Percentiles rank a stretch among this genome's conserved stretches.
phyloP scores from a whole-genome alignment of 2,329 filamentous ascomycete genomes.

The Trichoderma atrobrunneum region DNA sequence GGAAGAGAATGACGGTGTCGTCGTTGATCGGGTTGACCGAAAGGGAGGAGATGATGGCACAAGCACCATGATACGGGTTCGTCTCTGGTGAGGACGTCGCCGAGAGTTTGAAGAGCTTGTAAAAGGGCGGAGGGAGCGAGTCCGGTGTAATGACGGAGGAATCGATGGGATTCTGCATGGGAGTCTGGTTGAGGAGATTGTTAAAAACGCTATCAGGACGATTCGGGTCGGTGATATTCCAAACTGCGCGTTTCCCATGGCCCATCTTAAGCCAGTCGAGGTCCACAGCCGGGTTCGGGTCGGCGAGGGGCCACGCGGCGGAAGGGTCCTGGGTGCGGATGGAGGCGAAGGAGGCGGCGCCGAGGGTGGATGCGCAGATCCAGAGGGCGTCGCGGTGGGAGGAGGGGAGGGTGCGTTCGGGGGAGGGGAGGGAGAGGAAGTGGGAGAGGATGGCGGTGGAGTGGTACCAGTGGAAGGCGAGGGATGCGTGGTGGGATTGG shows the following conservation, averaged over 20 bases:
- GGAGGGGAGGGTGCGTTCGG: constrained; percentile 29
- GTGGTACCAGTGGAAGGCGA: constrained; percentile 47
- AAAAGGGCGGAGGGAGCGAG: constrained; percentile 34
- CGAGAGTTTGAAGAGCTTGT: constrained; percentile 29
- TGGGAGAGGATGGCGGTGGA: constrained; percentile 47
- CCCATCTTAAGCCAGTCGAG: constrained; percentile 58
- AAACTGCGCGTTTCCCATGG: constrained; percentile 55
- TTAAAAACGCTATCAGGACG: constrained; percentile 48
- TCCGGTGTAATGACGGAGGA: constrained; percentile 18
- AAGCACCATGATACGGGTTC: constrained; percentile 36
- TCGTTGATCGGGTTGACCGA: constrained; percentile 36
- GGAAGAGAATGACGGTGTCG: constrained; percentile 43
- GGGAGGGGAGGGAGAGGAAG: constrained; percentile 35
- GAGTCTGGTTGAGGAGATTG: constrained; percentile 23
- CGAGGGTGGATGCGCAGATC: constrained; percentile 47
- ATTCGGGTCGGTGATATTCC: constrained; percentile 48
- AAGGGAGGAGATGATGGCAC: constrained; percentile 38
- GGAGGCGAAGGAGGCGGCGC: constrained; percentile 44
- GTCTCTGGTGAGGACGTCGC: constrained; percentile 22
- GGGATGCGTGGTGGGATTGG: constrained; percentile 30
- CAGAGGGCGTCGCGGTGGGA: constrained; percentile 46
- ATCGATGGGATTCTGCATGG: constrained; percentile 16
- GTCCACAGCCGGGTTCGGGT: constrained; percentile 38
- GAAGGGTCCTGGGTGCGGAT: constrained; percentile 41
- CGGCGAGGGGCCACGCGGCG: constrained; percentile 55